phyloP scores from a whole-genome alignment of 2,329 filamentous ascomycete species.

The Pyricularia grisea region DNA sequence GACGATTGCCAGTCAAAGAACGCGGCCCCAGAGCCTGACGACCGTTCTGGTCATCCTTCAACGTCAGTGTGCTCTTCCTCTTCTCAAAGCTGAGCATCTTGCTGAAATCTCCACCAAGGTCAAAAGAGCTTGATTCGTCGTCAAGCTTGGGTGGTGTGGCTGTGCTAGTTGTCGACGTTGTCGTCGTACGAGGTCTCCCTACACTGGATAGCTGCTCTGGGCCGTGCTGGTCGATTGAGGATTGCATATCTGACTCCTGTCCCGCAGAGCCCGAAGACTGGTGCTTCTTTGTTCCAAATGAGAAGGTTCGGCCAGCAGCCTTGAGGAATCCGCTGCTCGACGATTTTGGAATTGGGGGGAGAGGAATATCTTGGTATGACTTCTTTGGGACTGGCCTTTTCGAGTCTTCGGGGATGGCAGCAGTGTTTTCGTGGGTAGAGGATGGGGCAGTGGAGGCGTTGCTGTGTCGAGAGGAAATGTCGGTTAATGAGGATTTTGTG shows the following conservation, averaged over 20 bases:
- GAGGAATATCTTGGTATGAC: conserved; percentile 25
- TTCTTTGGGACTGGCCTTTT: conserved; percentile 33
- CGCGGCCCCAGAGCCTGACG: conserved; percentile 26
- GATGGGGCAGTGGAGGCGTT: conserved; percentile 53
- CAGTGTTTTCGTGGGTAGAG: conserved; percentile 34
- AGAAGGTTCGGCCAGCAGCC: conserved; percentile 48
- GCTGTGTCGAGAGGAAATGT: conserved; percentile 53
- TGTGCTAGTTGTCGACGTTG: conserved; percentile 43
- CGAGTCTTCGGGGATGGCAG: conserved; percentile 15
- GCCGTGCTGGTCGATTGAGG: conserved; percentile 21
- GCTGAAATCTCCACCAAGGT: conserved; percentile 48
- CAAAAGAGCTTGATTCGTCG: conserved; percentile 35
- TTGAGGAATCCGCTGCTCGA: conserved; percentile 43
- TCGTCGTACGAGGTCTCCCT: conserved; percentile 38
- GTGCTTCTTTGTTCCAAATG: conserved; percentile 48
- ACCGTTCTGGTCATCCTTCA: conserved; percentile 27
- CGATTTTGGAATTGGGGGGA: conserved; percentile 35
- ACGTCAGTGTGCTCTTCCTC: conserved; percentile 38
- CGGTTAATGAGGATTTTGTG: conserved; percentile 48
- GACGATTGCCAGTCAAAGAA: conserved; percentile 35
- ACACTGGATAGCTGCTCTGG: conserved; percentile 31
- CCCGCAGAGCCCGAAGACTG: conserved; percentile 24
- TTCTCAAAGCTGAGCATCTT: conserved; percentile 51
- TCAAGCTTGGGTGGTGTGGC: conserved; percentile 41
- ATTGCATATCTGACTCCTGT: conserved; percentile 21